These are phyloP conservation scores for Tylopilus sp. DNA, from an alignment of 1,284 basidiomycete species.

Conservation along the genomic window DNA sequence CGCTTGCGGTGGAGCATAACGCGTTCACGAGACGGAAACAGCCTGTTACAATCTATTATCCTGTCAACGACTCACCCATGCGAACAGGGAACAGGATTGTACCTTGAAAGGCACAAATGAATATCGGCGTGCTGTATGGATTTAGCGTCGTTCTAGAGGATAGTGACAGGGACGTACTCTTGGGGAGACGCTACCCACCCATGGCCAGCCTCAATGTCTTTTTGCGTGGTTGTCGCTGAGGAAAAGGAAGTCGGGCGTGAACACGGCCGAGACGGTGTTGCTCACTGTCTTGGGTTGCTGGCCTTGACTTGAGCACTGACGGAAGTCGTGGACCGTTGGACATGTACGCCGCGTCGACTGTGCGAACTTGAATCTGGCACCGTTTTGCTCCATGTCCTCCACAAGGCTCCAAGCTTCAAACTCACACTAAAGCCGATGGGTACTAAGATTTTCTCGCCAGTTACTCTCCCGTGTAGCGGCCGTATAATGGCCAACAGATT, in stretches of 20 bases:
- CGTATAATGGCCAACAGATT: conserved; percentile 40
- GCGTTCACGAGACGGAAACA: conserved; percentile 68
- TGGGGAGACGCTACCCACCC: conserved; percentile 29
- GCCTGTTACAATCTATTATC: conserved; percentile 57
- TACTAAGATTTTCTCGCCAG: conserved; percentile 36
- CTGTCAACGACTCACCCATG: background rate
- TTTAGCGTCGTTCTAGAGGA: conserved; percentile 5
- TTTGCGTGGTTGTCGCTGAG: conserved; percentile 20
- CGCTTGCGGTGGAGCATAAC: conserved; percentile 68
- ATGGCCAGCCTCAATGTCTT: conserved; percentile 26
- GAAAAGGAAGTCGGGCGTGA: background rate
- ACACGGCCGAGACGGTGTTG: background rate
- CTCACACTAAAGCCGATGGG: conserved; percentile 11
- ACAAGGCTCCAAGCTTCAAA: background rate
- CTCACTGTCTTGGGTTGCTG: conserved; percentile 53
- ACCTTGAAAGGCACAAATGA: conserved; percentile 33
- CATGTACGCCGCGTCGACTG: conserved; percentile 7
- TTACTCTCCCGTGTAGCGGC: conserved; percentile 52
- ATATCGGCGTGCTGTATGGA: conserved; percentile 26
- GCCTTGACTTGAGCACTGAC: conserved; percentile 50
- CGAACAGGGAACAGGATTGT: background rate
- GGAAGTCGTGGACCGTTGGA: conserved; percentile 40
- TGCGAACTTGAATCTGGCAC: too few species aligned
- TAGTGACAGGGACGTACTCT: conserved; percentile 23
- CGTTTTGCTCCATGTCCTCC: background rate